Evolutionary conservation across 2,329 filamentous ascomycete genomes (phyloP).

Genomic region (Fusarium secorum): DNA sequence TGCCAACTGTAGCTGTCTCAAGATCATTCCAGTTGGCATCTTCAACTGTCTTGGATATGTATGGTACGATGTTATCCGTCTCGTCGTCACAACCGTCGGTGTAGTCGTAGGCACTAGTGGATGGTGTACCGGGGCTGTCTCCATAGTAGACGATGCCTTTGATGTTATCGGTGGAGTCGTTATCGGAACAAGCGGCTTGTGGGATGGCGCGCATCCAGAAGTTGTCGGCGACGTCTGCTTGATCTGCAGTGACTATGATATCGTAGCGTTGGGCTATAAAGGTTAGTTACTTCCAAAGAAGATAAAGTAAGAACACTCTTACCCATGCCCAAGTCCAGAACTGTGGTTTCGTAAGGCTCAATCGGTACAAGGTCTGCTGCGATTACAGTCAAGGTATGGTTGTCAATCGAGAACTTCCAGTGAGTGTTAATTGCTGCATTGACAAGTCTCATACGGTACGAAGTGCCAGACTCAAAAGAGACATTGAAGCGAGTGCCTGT

Average conservation of each 20-base stretch:
- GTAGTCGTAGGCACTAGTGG: conserved; percentile 15
- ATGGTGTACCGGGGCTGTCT: conserved; percentile 16
- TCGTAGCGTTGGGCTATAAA: conserved; percentile 55
- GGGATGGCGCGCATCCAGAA: conserved; percentile 61
- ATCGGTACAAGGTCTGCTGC: conserved; percentile 66
- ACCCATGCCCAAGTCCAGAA: conserved; percentile 38
- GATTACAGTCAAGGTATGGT: conserved; percentile 66
- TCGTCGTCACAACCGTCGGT: conserved; percentile 48
- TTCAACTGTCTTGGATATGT: conserved; percentile 46
- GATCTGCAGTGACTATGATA: conserved; percentile 54
- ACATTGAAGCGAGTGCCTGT: conserved; percentile 48
- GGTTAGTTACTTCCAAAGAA: accelerated
- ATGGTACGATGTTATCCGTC: conserved; percentile 47
- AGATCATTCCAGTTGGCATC: conserved; percentile 33
- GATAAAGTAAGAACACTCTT: neutral
- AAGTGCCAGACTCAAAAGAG: conserved; percentile 51
- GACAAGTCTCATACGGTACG: conserved; percentile 58
- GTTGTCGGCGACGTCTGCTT: conserved; percentile 42
- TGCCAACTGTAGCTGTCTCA: conserved; percentile 1
- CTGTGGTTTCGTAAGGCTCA: conserved; percentile 58
- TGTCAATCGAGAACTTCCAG: conserved; percentile 61
- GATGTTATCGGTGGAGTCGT: conserved; percentile 52
- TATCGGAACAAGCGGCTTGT: conserved; percentile 52
- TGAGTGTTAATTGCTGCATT: conserved; percentile 55
- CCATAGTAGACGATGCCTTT: conserved; percentile 58